These are phyloP conservation scores for Colletotrichum spaethianum DNA, from an alignment of 2,329 filamentous ascomycete genomes.

Conservation along the genomic window DNA sequence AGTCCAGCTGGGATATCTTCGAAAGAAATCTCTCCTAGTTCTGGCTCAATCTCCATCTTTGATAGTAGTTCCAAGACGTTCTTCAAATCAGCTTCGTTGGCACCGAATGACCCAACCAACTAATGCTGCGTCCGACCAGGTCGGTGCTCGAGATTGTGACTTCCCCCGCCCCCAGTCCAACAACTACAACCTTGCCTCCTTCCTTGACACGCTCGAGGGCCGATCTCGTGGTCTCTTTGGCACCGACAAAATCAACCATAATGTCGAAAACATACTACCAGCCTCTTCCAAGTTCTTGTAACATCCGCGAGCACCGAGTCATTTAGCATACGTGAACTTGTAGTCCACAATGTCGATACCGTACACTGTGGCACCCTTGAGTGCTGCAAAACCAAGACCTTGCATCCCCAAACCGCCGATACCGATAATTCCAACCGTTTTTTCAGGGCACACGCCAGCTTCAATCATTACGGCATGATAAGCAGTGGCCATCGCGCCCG, in stretches of 20 bases:
- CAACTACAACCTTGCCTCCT: slow-evolving; percentile 29
- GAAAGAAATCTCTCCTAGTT: slow-evolving; percentile 21
- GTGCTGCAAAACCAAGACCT: slow-evolving; percentile 3
- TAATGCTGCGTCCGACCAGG: background rate
- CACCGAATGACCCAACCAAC: slow-evolving; percentile 24
- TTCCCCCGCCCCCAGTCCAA: slow-evolving; percentile 1
- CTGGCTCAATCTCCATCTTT: background rate
- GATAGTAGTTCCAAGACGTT: slow-evolving; percentile 18
- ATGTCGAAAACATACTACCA: slow-evolving; percentile 4
- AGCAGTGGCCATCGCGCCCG: slow-evolving; percentile 56
- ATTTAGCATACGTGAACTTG: slow-evolving; percentile 18
- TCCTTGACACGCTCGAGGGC: slow-evolving; percentile 9
- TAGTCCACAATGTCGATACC: slow-evolving; percentile 14
- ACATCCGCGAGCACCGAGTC: slow-evolving; percentile 9
- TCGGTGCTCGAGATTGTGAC: background rate
- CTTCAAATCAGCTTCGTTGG: slow-evolving; percentile 13
- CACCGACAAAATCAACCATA: slow-evolving; percentile 19
- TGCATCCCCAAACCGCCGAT: slow-evolving; percentile 54
- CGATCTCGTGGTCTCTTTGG: background rate
- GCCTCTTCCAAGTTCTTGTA: background rate
- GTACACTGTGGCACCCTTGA: slow-evolving; percentile 29
- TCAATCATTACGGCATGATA: slow-evolving; percentile 56
- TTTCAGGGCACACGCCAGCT: slow-evolving; percentile 49
- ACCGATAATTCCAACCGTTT: slow-evolving; percentile 56
- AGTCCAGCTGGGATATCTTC: slow-evolving; percentile 13